A percentile compares a stretch with the other conserved stretches of the same genome.
phyloP scores from a whole-genome alignment of 139 green algal species.

The Pseudopediastrum boryanum region DNA sequence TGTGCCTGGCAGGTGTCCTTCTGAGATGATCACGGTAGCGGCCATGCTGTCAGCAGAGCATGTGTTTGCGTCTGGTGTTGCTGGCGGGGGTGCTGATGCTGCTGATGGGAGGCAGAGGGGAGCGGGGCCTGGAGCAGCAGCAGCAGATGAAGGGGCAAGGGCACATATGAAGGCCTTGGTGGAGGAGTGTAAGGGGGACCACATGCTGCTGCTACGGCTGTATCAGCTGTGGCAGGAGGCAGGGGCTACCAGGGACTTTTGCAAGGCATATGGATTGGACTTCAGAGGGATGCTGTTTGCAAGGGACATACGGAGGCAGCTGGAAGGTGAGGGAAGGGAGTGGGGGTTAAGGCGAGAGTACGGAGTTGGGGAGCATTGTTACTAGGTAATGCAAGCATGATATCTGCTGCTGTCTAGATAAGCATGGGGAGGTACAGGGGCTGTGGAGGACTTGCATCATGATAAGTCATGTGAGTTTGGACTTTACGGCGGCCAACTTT shows the following conservation, averaged over 20 bases:
- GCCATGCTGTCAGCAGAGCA: conserved; percentile 89
- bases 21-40: conserved; percentile 76
- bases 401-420: no score
- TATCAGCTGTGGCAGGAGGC: conserved; percentile 78
- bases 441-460: no score
- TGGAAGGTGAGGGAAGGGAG: conserved; percentile 57
- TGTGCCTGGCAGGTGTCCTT: conserved; percentile 59
- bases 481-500: no score
- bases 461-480: no score
- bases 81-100: conserved; percentile 53
- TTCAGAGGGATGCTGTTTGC: conserved; percentile 85
- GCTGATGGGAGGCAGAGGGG: background rate
- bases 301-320: conserved; percentile 83
- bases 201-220: conserved; percentile 85
- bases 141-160: conserved; percentile 16
- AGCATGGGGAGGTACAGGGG: no score
- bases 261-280: conserved; percentile 66
- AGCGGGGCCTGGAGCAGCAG: background rate
- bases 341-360: no score
- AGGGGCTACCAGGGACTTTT: conserved; percentile 44
- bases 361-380: no score
- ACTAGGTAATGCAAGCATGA: no score
- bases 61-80: conserved; percentile 76
- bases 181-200: conserved; percentile 79
- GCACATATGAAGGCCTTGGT: conserved; percentile 52